A percentile compares a stretch with the other conserved stretches of the same genome.
Evolutionary conservation across 176 grass and related monocot species (phyloP).

Genomic region (Tillandsia leiboldiana): DNA sequence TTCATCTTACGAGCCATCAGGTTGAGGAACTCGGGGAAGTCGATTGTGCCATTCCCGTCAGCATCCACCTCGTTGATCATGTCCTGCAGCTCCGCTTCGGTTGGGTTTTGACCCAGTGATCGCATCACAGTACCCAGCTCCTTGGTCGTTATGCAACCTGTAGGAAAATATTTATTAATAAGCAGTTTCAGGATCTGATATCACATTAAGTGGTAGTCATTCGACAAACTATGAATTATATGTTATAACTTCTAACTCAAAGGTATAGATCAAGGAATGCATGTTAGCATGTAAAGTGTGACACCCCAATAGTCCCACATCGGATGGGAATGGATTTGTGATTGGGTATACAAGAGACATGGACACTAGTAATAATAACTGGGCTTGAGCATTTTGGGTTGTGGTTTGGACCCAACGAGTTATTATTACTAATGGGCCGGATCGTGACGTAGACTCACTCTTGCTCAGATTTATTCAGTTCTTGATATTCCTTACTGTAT

Average conservation of each 20-base stretch:
- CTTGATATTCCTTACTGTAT: no score
- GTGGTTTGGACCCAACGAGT: no score
- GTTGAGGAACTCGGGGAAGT: conserved; percentile 48
- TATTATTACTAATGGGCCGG: no score
- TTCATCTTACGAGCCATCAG: conserved; percentile 41
- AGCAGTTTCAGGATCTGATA: neutral
- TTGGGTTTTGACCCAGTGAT: conserved; percentile 45
- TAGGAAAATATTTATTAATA: neutral
- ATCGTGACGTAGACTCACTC: no score
- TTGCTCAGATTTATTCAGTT: no score
- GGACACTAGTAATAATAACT: no score
- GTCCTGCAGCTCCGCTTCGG: conserved; percentile 44
- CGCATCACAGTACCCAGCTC: conserved; percentile 61
- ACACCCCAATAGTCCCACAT: no score
- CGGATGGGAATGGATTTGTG: no score
- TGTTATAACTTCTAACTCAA: neutral
- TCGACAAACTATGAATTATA: neutral
- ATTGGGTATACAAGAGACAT: no score
- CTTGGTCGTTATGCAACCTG: conserved; percentile 53
- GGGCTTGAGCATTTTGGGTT: no score
- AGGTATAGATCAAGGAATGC: neutral
- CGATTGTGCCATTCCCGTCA: conserved; percentile 35
- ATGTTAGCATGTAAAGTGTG: neutral
- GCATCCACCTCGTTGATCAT: conserved; percentile 58
- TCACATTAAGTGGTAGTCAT: neutral